Percentiles rank a stretch among this genome's conserved stretches.
Evolutionary conservation across 2,329 filamentous ascomycete genomes (phyloP).

Genomic region (Sphaerulina populicola): DNA sequence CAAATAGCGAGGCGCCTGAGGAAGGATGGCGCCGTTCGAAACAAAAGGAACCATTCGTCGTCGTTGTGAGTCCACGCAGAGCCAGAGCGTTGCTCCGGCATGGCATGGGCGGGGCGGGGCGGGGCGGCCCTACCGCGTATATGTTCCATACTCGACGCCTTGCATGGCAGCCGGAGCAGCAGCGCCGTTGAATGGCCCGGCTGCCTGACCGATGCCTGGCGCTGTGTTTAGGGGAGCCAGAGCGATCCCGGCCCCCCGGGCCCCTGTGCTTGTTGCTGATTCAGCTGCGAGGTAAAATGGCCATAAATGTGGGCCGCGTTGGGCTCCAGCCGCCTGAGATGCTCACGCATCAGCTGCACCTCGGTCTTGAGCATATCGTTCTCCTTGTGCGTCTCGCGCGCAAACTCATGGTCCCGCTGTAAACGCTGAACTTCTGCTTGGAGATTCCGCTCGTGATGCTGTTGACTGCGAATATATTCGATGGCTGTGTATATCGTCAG

Average conservation of each 20-base stretch:
- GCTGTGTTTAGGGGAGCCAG: slow-evolving; percentile 33
- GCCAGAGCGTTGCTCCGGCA: neutral
- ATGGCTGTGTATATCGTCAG: slow-evolving; percentile 35
- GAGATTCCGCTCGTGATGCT: slow-evolving; percentile 35
- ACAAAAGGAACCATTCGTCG: too few species aligned
- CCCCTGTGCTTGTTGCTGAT: slow-evolving; percentile 29
- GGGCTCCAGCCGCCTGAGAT: slow-evolving; percentile 41
- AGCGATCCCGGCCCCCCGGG: slow-evolving; percentile 26
- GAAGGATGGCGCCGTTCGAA: neutral
- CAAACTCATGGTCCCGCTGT: slow-evolving; percentile 39
- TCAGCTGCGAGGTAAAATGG: slow-evolving; percentile 38
- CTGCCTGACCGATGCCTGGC: slow-evolving; percentile 15
- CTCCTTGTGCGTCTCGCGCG: slow-evolving; percentile 40
- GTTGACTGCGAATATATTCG: slow-evolving; percentile 40
- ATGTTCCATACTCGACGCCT: slow-evolving; percentile 40
- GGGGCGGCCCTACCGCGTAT: slow-evolving; percentile 16
- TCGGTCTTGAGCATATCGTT: slow-evolving; percentile 43
- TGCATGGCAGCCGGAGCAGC: slow-evolving; percentile 38
- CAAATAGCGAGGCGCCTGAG: neutral
- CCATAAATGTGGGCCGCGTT: slow-evolving; percentile 42
- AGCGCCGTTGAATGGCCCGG: slow-evolving; percentile 29
- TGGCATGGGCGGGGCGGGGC: too few species aligned
- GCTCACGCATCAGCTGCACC: slow-evolving; percentile 40
- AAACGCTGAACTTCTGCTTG: slow-evolving; percentile 36
- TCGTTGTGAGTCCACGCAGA: too few species aligned